Evolutionary conservation across 495 filamentous ascomycete species (phyloP), one percentile per base, ranked within the genome.

Genomic region (Choiromyces venosus): DNA sequence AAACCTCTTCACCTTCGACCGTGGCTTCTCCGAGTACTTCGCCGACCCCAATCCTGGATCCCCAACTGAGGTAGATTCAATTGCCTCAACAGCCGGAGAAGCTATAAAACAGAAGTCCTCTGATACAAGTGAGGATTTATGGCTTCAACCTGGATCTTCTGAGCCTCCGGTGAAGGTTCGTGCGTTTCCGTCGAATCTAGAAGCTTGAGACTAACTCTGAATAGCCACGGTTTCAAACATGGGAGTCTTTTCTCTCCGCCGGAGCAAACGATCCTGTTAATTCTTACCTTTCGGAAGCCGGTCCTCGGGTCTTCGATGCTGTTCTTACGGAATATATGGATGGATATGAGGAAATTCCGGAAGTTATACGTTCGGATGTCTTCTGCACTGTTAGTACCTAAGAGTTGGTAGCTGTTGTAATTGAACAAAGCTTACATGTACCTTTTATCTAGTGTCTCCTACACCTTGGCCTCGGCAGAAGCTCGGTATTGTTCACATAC

Each of bases 401-500:
- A 5, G 25, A 36, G 64, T 6, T 75, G 80, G n/a, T 75, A 81
- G 65, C 75, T 74, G 4, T 73, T 85, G 0, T 65, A 64, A n/a
- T 44, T 85, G 42, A 71, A 66, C 18, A 78, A 78, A 44, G 70
- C 75, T 10, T 73, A 82, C 2, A 68, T 77, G 10, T 77, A 82
- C 37, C 73, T 86, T 16, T 73, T 87, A 21, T 83, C 82, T 80
- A 87, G 66, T 90, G 88, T 35, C 82, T 97, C 29, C 81, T 92
- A 44, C 87, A 88, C 67, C 86, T 97, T 14, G 91, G 90, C 0
- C 85, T 97, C 3, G 95, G 95, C 7, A 87, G 93, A 82, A 90
- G 88, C 67, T 97, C 94, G 0, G 82, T 91, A 14, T 87, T 97
- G 66, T 97, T 96, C 82, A 81, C 81, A 1, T 97, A 89, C 84